These are phyloP conservation scores for Cadophora gregata DNA, from an alignment of 2,329 filamentous ascomycete genomes.

Conservation along the genomic window DNA sequence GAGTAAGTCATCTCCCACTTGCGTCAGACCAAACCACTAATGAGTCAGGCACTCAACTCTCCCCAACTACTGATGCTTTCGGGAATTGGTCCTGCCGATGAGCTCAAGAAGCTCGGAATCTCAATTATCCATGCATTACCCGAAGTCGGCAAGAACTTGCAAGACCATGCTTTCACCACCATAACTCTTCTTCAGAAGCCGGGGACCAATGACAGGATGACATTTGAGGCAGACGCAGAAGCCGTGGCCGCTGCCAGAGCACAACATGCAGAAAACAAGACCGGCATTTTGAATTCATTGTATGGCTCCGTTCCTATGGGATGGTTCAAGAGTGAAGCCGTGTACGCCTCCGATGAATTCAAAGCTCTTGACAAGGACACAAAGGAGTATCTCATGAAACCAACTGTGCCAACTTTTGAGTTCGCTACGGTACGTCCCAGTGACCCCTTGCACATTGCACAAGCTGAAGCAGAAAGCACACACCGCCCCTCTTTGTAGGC, in stretches of 20 bases:
- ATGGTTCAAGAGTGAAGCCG: conserved; percentile 51
- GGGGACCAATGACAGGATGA: conserved; percentile 50
- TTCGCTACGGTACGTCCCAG: conserved; percentile 53
- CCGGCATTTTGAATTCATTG: conserved; percentile 49
- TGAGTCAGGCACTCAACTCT: conserved; percentile 48
- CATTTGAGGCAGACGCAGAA: conserved; percentile 52
- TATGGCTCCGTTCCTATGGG: conserved; percentile 50
- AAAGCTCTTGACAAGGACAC: conserved; percentile 51
- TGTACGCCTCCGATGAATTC: conserved; percentile 55
- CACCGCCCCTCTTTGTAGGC: conserved; percentile 45
- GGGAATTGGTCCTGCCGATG: conserved; percentile 50
- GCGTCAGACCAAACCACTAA: neutral
- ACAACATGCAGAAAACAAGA: conserved; percentile 53
- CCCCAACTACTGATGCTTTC: conserved; percentile 56
- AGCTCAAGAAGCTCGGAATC: conserved; percentile 53
- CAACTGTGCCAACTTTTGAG: conserved; percentile 64
- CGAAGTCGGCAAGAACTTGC: conserved; percentile 66
- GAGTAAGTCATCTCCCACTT: conserved; percentile 34
- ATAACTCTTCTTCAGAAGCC: conserved; percentile 50
- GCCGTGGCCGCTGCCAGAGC: conserved; percentile 52
- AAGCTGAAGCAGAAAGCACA: conserved; percentile 27
- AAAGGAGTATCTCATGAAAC: conserved; percentile 52
- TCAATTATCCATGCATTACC: conserved; percentile 61
- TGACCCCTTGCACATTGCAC: too few relatives aligned
- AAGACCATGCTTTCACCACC: conserved; percentile 44